Conservation (phyloP, 345 rosid species). For the Populus euphratica region DNA sequence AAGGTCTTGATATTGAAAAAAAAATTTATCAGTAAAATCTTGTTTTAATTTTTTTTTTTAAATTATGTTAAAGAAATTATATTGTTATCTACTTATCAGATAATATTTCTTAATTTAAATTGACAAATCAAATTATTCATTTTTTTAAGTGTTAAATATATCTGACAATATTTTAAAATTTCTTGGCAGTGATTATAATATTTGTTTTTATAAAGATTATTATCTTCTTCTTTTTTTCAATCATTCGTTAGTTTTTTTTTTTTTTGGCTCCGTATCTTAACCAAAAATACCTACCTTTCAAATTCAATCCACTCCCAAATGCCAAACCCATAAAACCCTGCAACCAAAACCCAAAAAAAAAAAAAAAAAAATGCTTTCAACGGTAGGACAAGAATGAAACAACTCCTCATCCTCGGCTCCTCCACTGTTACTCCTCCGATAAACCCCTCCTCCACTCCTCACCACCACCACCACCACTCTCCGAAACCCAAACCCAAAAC, state of each 20-base stretch:
- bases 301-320: slow-evolving; percentile 45
- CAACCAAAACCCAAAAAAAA: neutral
- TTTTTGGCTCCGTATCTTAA: neutral
- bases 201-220: too few species aligned
- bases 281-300: slow-evolving; percentile 53
- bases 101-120: too few species aligned
- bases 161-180: too few species aligned
- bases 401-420: slow-evolving; percentile 56
- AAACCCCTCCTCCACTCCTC: slow-evolving; percentile 17
- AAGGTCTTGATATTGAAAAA: too few species aligned
- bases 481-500: slow-evolving; percentile 11
- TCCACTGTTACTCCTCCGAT: slow-evolving; percentile 38
- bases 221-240: neutral
- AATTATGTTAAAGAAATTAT: too few species aligned
- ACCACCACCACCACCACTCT: slow-evolving; percentile 27
- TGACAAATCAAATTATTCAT: too few species aligned
- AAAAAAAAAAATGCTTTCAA: slow-evolving; percentile 8
- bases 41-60: too few species aligned
- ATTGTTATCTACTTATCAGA: too few species aligned
- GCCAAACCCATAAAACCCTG: neutral
- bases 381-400: slow-evolving; percentile 57
- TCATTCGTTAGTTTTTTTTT: neutral
- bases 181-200: too few species aligned
- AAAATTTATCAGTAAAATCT: too few species aligned
- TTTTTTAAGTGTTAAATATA: too few species aligned